Base-by-base conservation (phyloP, 2,329 filamentous ascomycete species). In the Mollisiaceae sp. region DNA sequence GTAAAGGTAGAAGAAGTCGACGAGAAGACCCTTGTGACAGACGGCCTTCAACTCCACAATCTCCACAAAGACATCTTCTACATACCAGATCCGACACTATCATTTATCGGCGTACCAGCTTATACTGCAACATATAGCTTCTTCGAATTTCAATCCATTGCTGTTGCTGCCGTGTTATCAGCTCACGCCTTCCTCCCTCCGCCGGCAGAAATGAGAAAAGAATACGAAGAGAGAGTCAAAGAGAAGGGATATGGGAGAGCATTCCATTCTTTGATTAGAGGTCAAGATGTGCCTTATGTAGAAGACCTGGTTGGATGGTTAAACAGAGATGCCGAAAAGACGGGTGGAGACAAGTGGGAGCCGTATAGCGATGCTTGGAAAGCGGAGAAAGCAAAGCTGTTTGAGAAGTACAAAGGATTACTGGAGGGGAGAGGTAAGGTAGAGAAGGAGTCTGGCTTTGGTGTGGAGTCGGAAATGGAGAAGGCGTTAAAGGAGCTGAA, bases 1-100 rank as follows among this genome's bases (percentile, higher is more conserved):
- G 52, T 77, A 0, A 59, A 77, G 0, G 76, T 80, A 0, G 75
- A 82, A 1, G 72, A 85, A 0, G 87, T 87, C 0, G 79, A 82
- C 43, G 81, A 86, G 0, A 78, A 74, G 0, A 75, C 86, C 0
- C 78, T 92, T 0, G 84, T 92, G 4, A 91, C 86, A 0, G 76
- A 75, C 61, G 74, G 73, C 18, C 70, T 65, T 1, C 72, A 74
- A 64, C 75, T 80, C 2, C 82, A 84, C 72, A 84, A 85, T 56
- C 75, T 85, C 3, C 82, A 84, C 72, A 82, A 81, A 63, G 82
- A 85, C 67, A 82, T 84, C 39, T 84, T 82, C 70, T 84, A 83
- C 71, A 84, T 84, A 41, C 78, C 78, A 0, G 82, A 84, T 60
- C 80, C 82, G 0, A 79, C 78, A 0, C 71, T 84, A 0, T 71